Evolutionary conservation across 2,329 filamentous ascomycete genomes (phyloP), one percentile per base, ranked within the genome.

Genomic region (Penicillium olsonii): DNA sequence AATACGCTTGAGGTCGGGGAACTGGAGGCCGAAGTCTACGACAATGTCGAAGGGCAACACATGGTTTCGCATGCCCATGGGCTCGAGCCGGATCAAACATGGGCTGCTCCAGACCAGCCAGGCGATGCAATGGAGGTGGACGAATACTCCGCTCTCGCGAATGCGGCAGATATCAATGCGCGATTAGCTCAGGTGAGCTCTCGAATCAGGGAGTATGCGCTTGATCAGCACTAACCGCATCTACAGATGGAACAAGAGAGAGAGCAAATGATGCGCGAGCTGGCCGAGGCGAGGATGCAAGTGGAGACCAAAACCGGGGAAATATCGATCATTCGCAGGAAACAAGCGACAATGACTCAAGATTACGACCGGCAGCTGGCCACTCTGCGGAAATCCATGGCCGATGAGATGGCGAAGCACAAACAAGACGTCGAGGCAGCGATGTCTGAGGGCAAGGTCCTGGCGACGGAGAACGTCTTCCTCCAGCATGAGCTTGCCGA

Each of bases 241-340:
- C 35, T 11, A 42, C 41, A 75, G 72, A 57, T 73, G 41, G 62
- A 68, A 39, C 64, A 61, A 46, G 72, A 78, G 54, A 67, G 68
- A 42, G 68, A 76, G 47, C 62, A 63, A 42, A 62, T 75, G 8
- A 60, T 64, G 31, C 63, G 68, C 42, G 72, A 75, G 35, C 54
- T 77, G 17, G 57, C 59, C 37, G 62, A 64, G 14, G 71, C 73
- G 17, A 75, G 68, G 55, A 65, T 67, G 11, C 62, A 72, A 33
- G 74, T 75, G 2, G 69, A 74, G 50, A 73, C 75, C 19, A 84
- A 83, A 63, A 69, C 78, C 7, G 84, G 84, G 26, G 84, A 86
- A 62, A 82, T 82, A 34, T 76, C 82, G 31, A 85, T 84, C 33
- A 77, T 86, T 15, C 77, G 84, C 12, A 74, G 78, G 17, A 84